phyloP scores from a whole-genome alignment of 1,284 basidiomycete species.

The Rhodotorula sp. region DNA sequence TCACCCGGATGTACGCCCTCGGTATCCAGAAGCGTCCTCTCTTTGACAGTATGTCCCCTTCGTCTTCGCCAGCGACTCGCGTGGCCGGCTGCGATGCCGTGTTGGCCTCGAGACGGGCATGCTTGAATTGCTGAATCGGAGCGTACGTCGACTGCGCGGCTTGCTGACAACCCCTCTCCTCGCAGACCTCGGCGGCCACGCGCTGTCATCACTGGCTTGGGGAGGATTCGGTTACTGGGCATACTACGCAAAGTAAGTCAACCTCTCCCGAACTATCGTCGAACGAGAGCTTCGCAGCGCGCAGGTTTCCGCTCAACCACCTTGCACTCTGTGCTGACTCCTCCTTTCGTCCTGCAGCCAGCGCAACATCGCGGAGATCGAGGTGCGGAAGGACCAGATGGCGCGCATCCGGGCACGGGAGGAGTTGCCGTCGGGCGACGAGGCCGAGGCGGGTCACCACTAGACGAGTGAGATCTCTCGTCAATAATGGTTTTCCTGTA shows the following conservation, averaged over 20 bases:
- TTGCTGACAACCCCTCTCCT: background rate
- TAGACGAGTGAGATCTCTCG: background rate
- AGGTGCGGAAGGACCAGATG: slow-evolving; percentile 40
- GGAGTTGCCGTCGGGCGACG: slow-evolving; percentile 3
- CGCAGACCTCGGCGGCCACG: slow-evolving; percentile 45
- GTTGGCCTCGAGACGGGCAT: no score
- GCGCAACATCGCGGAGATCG: slow-evolving; percentile 32
- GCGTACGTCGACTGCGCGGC: no score
- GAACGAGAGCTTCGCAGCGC: background rate
- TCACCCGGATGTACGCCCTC: slow-evolving; percentile 45
- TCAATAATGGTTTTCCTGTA: no score
- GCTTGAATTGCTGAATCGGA: no score
- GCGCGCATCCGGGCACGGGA: slow-evolving; percentile 36
- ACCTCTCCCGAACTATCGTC: background rate
- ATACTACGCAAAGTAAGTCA: slow-evolving; percentile 40
- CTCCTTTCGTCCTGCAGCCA: background rate
- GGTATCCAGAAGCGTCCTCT: slow-evolving; percentile 47
- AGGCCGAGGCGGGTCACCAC: background rate
- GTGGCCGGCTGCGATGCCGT: background rate
- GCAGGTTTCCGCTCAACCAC: no score
- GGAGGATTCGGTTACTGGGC: slow-evolving; percentile 40
- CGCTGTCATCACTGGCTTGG: slow-evolving; percentile 40
- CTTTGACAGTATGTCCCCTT: slow-evolving; percentile 42
- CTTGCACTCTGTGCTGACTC: background rate
- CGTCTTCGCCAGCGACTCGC: background rate